A percentile compares a stretch with the other conserved stretches of the same genome.
phyloP scores from a whole-genome alignment of 176 grass and related monocot species.

The Paspalum vaginatum region DNA sequence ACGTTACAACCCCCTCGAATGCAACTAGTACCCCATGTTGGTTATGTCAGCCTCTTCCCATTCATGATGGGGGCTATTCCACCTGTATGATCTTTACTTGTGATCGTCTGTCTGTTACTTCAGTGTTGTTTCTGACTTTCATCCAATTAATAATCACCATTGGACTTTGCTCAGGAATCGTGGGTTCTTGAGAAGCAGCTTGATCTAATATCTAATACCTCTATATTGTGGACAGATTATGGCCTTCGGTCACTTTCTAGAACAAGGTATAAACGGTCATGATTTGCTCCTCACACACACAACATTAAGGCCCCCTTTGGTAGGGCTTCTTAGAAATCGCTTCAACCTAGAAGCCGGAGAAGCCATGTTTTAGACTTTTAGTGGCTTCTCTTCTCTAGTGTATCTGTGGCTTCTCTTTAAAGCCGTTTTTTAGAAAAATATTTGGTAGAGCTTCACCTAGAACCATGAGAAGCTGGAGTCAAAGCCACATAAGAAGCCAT shows the following conservation, averaged over 20 bases:
- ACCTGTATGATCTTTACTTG: slow-evolving; percentile 61
- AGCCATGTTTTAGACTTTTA: no score
- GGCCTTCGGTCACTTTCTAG: slow-evolving; percentile 89
- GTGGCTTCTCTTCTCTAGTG: no score
- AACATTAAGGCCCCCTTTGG: no score
- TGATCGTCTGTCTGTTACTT: slow-evolving; percentile 29
- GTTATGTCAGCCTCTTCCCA: slow-evolving; percentile 95
- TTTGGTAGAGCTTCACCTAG: no score
- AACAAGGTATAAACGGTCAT: slow-evolving; percentile 60
- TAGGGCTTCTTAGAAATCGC: no score
- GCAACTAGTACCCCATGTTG: slow-evolving; percentile 91
- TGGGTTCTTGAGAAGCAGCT: slow-evolving; percentile 92
- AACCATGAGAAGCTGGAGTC: no score
- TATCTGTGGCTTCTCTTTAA: no score
- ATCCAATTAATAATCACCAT: slow-evolving; percentile 17
- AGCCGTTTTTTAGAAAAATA: no score
- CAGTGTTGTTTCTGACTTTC: slow-evolving; percentile 1
- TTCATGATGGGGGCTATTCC: slow-evolving; percentile 96
- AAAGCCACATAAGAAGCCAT: no score
- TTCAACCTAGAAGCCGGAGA: no score
- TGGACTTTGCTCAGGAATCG: slow-evolving; percentile 58
- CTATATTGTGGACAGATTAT: slow-evolving; percentile 92
- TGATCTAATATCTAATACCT: slow-evolving; percentile 79
- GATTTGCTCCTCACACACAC: not conserved
- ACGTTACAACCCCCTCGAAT: slow-evolving; percentile 72